Conservation (phyloP, 805 yeast genomes). For the Saccharomycopsis javanensis region DNA sequence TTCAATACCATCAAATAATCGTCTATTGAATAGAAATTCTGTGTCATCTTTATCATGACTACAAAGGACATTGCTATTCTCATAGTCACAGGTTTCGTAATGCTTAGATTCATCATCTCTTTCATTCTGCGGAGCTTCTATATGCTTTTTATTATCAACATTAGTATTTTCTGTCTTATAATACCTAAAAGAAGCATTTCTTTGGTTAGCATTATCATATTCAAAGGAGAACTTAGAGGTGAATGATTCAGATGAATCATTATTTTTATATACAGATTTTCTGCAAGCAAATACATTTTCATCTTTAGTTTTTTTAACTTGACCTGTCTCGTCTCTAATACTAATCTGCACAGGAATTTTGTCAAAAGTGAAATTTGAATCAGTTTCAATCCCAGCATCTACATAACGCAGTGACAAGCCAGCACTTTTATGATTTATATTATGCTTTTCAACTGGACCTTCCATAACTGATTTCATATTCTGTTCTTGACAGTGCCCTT, state of each 20-base stretch:
- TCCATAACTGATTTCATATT: no score
- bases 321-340: background rate
- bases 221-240: slow-evolving; percentile 27
- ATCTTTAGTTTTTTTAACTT: background rate
- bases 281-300: background rate
- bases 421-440: no score
- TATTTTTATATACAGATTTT: background rate
- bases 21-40: slow-evolving; percentile 30
- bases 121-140: slow-evolving; percentile 10
- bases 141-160: slow-evolving; percentile 3
- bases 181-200: slow-evolving; percentile 30
- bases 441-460: no score
- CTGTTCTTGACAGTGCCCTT: no score
- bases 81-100: slow-evolving; percentile 25
- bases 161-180: slow-evolving; percentile 27
- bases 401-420: no score
- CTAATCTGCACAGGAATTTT: no score
- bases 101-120: slow-evolving; percentile 16
- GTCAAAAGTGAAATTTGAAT: no score
- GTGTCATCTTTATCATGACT: slow-evolving; percentile 31
- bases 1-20: slow-evolving; percentile 27
- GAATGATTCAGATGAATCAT: background rate
- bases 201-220: slow-evolving; percentile 24
- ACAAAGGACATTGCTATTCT: slow-evolving; percentile 26
- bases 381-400: no score